Conservation (phyloP, 768 basidiomycete species). For the Dacryopinax spathularia region DNA sequence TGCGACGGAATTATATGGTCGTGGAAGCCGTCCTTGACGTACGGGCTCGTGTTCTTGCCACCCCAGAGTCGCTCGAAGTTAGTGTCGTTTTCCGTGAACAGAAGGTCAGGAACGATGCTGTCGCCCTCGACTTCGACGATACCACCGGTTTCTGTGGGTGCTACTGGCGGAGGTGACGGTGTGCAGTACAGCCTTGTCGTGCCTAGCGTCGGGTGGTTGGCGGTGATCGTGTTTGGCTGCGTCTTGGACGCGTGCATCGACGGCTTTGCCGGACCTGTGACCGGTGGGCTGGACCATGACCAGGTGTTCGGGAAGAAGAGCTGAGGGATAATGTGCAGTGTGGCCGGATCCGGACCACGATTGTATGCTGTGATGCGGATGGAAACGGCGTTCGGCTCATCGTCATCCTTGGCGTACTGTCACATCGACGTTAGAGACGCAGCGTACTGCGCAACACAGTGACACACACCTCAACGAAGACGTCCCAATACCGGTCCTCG, state of each 20-base stretch:
- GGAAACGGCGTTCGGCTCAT: constrained; percentile 73
- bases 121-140: constrained; percentile 48
- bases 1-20: constrained; percentile 88
- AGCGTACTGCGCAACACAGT: neutral
- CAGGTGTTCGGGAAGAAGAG: constrained; percentile 97
- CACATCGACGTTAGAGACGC: neutral
- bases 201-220: constrained; percentile 58
- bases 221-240: constrained; percentile 41
- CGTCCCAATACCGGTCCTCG: constrained; percentile 93
- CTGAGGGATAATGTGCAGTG: constrained; percentile 86
- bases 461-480: constrained; percentile 78
- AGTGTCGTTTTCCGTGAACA: constrained; percentile 97
- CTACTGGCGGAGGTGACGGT: constrained; percentile 82
- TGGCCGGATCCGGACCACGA: constrained; percentile 87
- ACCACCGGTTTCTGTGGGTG: constrained; percentile 41
- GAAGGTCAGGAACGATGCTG: constrained; percentile 62
- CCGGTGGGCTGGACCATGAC: constrained; percentile 60
- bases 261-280: constrained; percentile 38
- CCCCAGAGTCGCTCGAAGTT: constrained; percentile 87
- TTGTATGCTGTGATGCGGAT: constrained; percentile 94
- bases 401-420: constrained; percentile 95
- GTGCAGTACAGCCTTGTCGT: constrained; percentile 76
- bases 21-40: constrained; percentile 95
- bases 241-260: constrained; percentile 35
- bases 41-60: constrained; percentile 65